These are phyloP conservation scores for Mariannaea sp. DNA, from an alignment of 2,329 filamentous ascomycete species.

Conservation along the genomic window DNA sequence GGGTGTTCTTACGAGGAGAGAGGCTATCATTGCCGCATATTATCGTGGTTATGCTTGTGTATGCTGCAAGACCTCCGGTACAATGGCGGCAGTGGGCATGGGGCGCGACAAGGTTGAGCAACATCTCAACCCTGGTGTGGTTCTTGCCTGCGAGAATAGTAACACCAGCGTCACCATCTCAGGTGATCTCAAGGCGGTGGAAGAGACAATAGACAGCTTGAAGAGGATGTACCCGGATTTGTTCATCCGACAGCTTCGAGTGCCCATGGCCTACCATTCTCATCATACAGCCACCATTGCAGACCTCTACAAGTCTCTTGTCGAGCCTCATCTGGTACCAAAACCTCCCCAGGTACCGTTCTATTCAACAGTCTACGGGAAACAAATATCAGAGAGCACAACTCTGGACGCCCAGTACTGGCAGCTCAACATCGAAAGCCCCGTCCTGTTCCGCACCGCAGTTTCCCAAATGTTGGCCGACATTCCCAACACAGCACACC, in stretches of 20 bases:
- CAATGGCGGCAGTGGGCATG: constrained; percentile 48
- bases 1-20: constrained; percentile 19
- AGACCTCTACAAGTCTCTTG: too few relatives aligned
- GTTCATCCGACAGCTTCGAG: constrained; percentile 40
- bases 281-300: too few relatives aligned
- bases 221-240: too few relatives aligned
- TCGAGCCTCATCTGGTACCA: too few relatives aligned
- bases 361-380: not conserved
- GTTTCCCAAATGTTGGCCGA: not conserved
- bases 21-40: constrained; percentile 44
- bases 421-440: not conserved
- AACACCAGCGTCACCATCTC: constrained; percentile 42
- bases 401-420: not conserved
- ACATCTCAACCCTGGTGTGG: constrained; percentile 32
- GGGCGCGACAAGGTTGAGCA: constrained; percentile 35
- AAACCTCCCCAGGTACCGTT: not conserved
- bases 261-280: constrained; percentile 49
- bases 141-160: constrained; percentile 45
- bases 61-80: constrained; percentile 20
- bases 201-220: too few relatives aligned
- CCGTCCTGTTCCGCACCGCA: not conserved
- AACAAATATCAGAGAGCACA: not conserved
- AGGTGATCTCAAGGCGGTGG: too few relatives aligned
- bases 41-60: constrained; percentile 42
- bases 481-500: not conserved